Conservation (phyloP, 73 alveolate genomes). For the Tetrahymena malaccensis region DNA sequence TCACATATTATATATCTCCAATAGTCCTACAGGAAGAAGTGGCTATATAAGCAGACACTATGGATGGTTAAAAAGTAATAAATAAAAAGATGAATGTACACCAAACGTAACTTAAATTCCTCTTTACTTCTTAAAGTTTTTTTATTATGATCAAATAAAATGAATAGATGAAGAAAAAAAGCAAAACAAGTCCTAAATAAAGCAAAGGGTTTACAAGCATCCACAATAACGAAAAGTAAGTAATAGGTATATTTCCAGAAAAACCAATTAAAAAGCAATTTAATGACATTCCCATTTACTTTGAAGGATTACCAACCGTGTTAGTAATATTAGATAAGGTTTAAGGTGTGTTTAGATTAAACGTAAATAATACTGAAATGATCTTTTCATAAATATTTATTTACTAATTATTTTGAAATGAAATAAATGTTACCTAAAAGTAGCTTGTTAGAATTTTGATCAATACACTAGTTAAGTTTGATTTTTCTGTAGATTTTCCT, state of each 20-base stretch:
- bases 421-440: background rate
- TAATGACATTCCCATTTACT: constrained; percentile 16
- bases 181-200: background rate
- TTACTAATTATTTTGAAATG: background rate
- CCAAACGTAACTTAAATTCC: background rate
- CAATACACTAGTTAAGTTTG: background rate
- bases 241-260: background rate
- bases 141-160: background rate
- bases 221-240: constrained; percentile 30
- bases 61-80: constrained; percentile 3
- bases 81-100: constrained; percentile 12
- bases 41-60: constrained; percentile 6
- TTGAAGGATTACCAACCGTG: constrained; percentile 10
- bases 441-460: background rate
- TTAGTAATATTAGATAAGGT: background rate
- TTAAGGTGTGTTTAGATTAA: background rate
- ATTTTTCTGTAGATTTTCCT: background rate
- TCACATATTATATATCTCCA: background rate
- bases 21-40: constrained; percentile 9
- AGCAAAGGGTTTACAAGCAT: constrained; percentile 10
- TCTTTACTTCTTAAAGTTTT: background rate
- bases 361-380: background rate
- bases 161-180: background rate
- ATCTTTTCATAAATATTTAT: background rate
- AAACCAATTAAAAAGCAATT: constrained; percentile 14